phyloP scores from a whole-genome alignment of 2,329 filamentous ascomycete genomes.

The Hawksworthiomyces lignivorus region DNA sequence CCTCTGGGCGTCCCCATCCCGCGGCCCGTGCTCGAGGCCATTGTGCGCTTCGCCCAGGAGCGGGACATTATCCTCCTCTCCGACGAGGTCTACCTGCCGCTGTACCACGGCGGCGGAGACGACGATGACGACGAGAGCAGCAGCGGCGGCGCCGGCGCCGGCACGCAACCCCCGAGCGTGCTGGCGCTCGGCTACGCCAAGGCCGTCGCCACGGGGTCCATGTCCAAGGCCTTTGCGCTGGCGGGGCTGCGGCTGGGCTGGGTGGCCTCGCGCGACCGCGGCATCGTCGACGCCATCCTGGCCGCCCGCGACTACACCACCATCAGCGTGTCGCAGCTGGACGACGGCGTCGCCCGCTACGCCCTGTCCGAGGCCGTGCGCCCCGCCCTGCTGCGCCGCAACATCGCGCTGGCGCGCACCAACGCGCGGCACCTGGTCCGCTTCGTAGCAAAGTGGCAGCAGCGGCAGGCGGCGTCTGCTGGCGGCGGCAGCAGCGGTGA shows the following conservation, averaged over 20 bases:
- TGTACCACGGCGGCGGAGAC: constrained; percentile 61
- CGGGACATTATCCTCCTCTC: constrained; percentile 60
- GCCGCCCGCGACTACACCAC: constrained; percentile 72
- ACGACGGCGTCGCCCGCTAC: constrained; percentile 70
- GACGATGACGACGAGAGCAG: constrained; percentile 22
- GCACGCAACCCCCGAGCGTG: constrained; percentile 50
- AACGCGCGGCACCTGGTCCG: constrained; percentile 60
- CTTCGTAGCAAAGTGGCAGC: constrained; percentile 58
- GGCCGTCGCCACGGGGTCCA: constrained; percentile 66
- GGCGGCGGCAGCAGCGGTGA: no score
- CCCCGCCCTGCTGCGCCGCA: constrained; percentile 34
- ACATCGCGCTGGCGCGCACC: constrained; percentile 57
- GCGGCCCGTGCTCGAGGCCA: constrained; percentile 47
- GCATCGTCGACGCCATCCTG: constrained; percentile 57
- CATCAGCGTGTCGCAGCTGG: constrained; percentile 75
- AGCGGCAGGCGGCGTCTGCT: constrained; percentile 19
- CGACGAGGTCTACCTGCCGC: constrained; percentile 77
- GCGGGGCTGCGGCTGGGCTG: constrained; percentile 79
- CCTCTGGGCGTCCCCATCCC: constrained; percentile 68
- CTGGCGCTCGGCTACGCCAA: constrained; percentile 65
- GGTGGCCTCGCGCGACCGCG: constrained; percentile 60
- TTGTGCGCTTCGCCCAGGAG: constrained; percentile 56
- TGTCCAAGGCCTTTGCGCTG: constrained; percentile 79
- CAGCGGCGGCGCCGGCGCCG: constrained; percentile 21
- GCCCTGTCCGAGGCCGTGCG: constrained; percentile 51